Base-by-base conservation (phyloP, 202 grass and related monocot genomes). In the Setaria viridis region DNA sequence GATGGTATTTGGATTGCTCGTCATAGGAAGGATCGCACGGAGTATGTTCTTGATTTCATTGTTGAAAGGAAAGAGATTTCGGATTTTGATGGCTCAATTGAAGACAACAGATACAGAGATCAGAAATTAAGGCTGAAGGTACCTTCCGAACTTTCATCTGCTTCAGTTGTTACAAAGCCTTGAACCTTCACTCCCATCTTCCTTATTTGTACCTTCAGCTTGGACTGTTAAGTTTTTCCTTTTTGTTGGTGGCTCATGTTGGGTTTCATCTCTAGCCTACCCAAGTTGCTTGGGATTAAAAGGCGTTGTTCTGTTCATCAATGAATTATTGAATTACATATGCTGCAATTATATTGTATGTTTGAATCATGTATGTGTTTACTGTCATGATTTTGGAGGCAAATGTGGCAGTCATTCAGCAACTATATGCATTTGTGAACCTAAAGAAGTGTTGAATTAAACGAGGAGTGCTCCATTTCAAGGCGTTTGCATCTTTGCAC, bases 1-100 rank as follows among this genome's bases (percentile, higher is more conserved):
- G 95, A 98, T 86, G 88, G 86, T 71, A 88, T 98, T 86, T 98
- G 93, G 93, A 69, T 98, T 89, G 95, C 86, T 48, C 82, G 86
- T 68, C 62, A 82, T 87, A 95, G 76, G 80, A 17, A 81, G 46
- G 15, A 70, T 79, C 79, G 64, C 67, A 89, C 11, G 76, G 95
- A 98, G 67, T 95, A 95, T 88, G 91, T 98, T 59, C 95, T 98
- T 80, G 95, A 98, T 82, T 95, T 95, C 56, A 88, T 95, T 87
- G 84, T 98, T 88, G 95, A 98, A 94, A 94, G 93, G 51, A 98
- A 98, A 92, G 92, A 84, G 60, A 88, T 95, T 76, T 70, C 12
- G 16, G 95, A 98, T 78, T 89, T 98, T 30, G 74, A 77, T 87
- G 79, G 78, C 76, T 98, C 95, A 48, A 94, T 98, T 77, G 79